phyloP scores from a whole-genome alignment of 2,329 filamentous ascomycete genomes.

The Ascomycota sp. region DNA sequence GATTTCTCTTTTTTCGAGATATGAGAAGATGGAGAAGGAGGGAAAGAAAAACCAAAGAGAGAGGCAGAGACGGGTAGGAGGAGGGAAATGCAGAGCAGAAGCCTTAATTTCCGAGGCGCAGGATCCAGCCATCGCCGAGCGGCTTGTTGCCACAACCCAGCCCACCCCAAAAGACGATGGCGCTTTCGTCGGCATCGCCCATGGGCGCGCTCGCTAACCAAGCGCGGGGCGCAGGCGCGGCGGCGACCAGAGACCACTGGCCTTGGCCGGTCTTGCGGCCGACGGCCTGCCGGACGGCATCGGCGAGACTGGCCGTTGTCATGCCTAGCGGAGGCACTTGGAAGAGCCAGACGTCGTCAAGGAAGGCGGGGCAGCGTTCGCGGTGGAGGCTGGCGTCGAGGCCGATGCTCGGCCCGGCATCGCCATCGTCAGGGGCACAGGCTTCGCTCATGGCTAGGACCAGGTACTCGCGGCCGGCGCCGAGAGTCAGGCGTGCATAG shows the following conservation, averaged over 20 bases:
- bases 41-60: neutral
- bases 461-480: constrained; percentile 40
- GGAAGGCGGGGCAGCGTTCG: no score
- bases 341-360: constrained; percentile 43
- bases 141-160: constrained; percentile 27
- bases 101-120: constrained; percentile 25
- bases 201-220: no score
- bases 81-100: neutral
- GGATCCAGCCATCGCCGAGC: constrained; percentile 43
- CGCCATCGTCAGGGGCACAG: no score
- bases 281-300: constrained; percentile 31
- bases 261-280: constrained; percentile 34
- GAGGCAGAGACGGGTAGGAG: no score
- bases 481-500: constrained; percentile 35
- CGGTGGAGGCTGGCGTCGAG: no score
- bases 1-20: neutral
- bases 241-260: constrained; percentile 32
- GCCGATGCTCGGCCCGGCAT: no score
- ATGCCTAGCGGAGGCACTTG: constrained; percentile 34
- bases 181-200: constrained; percentile 37
- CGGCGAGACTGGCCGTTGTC: constrained; percentile 32
- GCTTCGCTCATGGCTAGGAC: no score
- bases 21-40: neutral
- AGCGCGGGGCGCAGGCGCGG: no score
- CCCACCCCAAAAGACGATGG: constrained; percentile 40